Evolutionary conservation across 108 stramenopile species (phyloP), one percentile per base, ranked within the genome.

Genomic region (Pseudonitzschia pungens): DNA sequence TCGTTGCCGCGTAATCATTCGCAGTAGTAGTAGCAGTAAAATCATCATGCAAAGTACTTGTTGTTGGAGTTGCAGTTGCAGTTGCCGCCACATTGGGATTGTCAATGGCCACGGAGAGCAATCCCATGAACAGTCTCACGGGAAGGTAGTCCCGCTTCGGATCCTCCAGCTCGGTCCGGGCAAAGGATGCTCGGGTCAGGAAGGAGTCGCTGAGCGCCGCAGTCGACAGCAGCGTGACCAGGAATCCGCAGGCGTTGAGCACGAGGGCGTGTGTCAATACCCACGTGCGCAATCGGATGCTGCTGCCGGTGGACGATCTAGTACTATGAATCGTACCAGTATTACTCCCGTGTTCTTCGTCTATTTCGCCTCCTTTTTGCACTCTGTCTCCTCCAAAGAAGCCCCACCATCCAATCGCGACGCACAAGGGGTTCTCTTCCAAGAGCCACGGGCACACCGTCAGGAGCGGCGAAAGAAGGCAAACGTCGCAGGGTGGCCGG

Each of bases 81-180:
- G 16, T 18, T 28, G 59, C 31, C 18, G 4, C 6, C 32, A 24
- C 31, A 24, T 58, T 58, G n/a, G 26, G 14, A 48, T 45, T 67
- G 26, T 67, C 26, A 21, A 67, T 67, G 8, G 21, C 43, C 65
- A 67, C 9, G n/a, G 65, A 44, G 21, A 50, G 65, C 21, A 67
- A 24, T 45, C 65, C 65, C 22, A 67, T 4, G 26, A 43, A 67
- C 7, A 67, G 16, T 2, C n/a, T 48, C 27, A 50, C 48, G 44
- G 65, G 43, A 5, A 50, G 21, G 4, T 22, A 55, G 24, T 26
- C 10, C 16, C 45, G 2, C 22, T 22, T 40, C 21, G 65, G 65
- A 50, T 45, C 28, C 14, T 45, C 43, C 62, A 63, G 21, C 20
- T 24, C 15, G n/a, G 62, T 63, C 21, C 2, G 24, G 18, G 16